Percentiles rank a stretch among this genome's conserved stretches.
Conservation (phyloP, 495 filamentous ascomycete genomes). For the Penicillium roqueforti region DNA sequence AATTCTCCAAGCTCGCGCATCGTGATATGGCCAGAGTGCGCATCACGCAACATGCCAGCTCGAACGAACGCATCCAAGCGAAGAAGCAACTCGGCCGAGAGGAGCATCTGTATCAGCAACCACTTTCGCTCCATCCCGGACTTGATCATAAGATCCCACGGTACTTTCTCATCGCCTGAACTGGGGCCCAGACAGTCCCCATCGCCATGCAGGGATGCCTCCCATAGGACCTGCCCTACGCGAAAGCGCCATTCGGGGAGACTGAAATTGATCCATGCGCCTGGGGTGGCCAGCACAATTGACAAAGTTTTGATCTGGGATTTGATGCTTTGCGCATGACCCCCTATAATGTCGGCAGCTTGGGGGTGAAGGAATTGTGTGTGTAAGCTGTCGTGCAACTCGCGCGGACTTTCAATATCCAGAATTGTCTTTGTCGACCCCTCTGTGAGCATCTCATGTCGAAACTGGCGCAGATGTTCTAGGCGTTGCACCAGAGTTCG, state of each 20-base stretch:
- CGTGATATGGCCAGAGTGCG: constrained; percentile 44
- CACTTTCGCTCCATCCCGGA: constrained; percentile 61
- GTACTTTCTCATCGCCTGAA: constrained; percentile 32
- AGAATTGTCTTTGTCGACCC: constrained; percentile 34
- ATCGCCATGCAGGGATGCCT: constrained; percentile 46
- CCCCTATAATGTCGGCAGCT: constrained; percentile 17
- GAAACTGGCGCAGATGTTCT: constrained; percentile 37
- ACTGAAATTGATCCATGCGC: constrained; percentile 74
- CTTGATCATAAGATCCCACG: constrained; percentile 33
- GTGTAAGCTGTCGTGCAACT: constrained; percentile 46
- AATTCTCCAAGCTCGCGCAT: constrained; percentile 59
- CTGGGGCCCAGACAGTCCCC: constrained; percentile 46
- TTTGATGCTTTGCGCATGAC: constrained; percentile 40
- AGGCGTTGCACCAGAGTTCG: constrained; percentile 41
- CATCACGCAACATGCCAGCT: constrained; percentile 47
- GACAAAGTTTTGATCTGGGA: constrained; percentile 50
- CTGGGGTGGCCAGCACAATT: constrained; percentile 41
- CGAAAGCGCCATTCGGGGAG: constrained; percentile 74
- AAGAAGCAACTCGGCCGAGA: constrained; percentile 72
- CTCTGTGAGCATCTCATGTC: constrained; percentile 33
- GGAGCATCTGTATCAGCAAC: constrained; percentile 72
- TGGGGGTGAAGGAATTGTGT: constrained; percentile 42
- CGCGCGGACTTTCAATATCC: constrained; percentile 38
- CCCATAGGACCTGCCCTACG: constrained; percentile 80
- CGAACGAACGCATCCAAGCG: constrained; percentile 67